Base-by-base conservation (phyloP, 1,284 basidiomycete species). In the Gomphus bonarii region DNA sequence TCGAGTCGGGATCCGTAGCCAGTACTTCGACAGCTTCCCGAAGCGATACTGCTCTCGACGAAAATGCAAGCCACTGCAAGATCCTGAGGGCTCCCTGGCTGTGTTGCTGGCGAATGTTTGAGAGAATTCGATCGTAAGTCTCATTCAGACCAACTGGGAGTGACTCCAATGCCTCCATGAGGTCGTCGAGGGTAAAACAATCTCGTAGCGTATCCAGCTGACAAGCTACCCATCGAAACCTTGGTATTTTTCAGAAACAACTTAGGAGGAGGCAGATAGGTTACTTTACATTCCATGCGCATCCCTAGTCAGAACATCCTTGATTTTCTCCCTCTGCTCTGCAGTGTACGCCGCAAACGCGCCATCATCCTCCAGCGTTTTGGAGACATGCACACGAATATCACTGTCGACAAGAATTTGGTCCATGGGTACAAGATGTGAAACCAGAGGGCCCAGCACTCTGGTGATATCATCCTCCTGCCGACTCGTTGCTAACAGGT, bases 151-250 rank as follows among this genome's bases (percentile, higher is more conserved):
- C 22, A 8, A 9, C 11, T 40, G 51, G 51, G 5, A 40, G 51
- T 28, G 30, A 28, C 4, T 42, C 22, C 3, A 53, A n/a, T 28
- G 28, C 9, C 10, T 18, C 22, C 35, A 14, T 25, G 35, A 53
- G 38, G 18, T 40, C 36, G 20, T 12, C 25, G 1, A 8, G 33
- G 11, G 22, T 40, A n/a, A 2, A 20, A 14, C 51, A 53, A 3
- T 53, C 42, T 53, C 20, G n/a, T 28, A 53, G 22, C 7, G n/a
- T n/a, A 38, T 53, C 51, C 16, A 53, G 51, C 25, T 53, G 33
- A n/a, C 28, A 42, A n/a, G 20, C 18, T 14, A 40, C 51, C 51
- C 36, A 53, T 11, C 51, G 33, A 40, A 53, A 53, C 38, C 51
- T 53, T 6, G 3, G 6, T 18, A 42, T 12, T 16, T 4, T 10